phyloP scores from a whole-genome alignment of 495 filamentous ascomycete genomes.

The Penicillium cinerascens region DNA sequence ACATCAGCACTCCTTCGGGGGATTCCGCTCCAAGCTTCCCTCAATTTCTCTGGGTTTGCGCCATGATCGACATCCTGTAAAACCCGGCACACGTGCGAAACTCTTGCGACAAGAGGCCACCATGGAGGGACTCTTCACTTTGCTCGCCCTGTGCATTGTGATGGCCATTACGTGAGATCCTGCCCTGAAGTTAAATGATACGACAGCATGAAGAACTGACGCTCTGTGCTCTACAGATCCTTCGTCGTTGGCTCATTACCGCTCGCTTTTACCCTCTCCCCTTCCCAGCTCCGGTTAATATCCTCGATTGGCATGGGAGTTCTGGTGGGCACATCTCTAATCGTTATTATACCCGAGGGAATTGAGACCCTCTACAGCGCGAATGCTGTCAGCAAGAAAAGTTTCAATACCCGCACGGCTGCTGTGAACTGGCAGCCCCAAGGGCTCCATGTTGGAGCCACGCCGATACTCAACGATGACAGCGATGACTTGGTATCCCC shows the following conservation, averaged over 20 bases:
- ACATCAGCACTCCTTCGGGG: not conserved
- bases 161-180: conserved; percentile 84
- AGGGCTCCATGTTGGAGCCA: conserved; percentile 18
- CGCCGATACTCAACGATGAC: conserved; percentile 5
- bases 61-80: conserved; percentile 25
- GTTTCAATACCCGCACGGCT: conserved; percentile 26
- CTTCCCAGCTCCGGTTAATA: conserved; percentile 81
- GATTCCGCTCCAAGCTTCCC: not conserved
- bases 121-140: conserved; percentile 80
- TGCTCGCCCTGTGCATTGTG: conserved; percentile 80
- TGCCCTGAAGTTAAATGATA: not conserved
- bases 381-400: conserved; percentile 31
- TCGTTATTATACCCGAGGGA: conserved; percentile 96
- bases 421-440: conserved; percentile 32
- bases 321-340: conserved; percentile 88
- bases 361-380: conserved; percentile 84
- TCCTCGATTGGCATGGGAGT: conserved; percentile 92
- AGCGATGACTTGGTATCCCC: conserved; percentile 1
- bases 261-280: conserved; percentile 84
- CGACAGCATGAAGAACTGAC: conserved; percentile 1
- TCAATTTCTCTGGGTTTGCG: not conserved
- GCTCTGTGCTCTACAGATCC: conserved; percentile 58
- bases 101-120: conserved; percentile 25
- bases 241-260: conserved; percentile 93
- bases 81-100: conserved; percentile 23